Conservation (phyloP, 768 basidiomycete genomes). For the Tulasnella sp. region DNA sequence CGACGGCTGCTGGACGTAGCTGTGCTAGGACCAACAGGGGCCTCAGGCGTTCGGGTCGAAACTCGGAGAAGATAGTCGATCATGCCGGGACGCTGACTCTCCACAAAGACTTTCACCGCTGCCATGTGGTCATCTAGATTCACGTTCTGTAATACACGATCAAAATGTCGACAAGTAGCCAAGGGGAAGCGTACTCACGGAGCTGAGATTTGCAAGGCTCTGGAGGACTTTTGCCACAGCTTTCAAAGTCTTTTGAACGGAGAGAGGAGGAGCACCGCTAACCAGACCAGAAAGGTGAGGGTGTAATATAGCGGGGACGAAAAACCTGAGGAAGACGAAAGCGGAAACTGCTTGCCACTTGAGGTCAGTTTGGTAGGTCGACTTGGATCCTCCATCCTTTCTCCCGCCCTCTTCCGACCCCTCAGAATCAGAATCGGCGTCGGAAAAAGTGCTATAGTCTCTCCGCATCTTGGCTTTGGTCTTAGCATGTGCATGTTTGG, state of each 20-base stretch:
- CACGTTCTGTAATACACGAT: slow-evolving; percentile 32
- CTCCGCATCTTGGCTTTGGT: neutral
- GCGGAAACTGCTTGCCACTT: slow-evolving; percentile 79
- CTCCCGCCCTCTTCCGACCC: neutral
- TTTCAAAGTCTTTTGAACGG: slow-evolving; percentile 69
- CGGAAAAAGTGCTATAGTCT: neutral
- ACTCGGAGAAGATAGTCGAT: slow-evolving; percentile 45
- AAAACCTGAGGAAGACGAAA: slow-evolving; percentile 80
- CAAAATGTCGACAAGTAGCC: neutral
- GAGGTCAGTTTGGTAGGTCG: slow-evolving; percentile 24
- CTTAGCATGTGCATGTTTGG: slow-evolving; percentile 14
- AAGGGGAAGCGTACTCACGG: slow-evolving; percentile 33
- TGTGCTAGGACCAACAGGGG: slow-evolving; percentile 53
- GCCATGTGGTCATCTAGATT: slow-evolving; percentile 78
- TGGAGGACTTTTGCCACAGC: slow-evolving; percentile 82
- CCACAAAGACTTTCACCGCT: slow-evolving; percentile 60
- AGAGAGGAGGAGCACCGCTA: slow-evolving; percentile 45
- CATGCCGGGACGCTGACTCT: slow-evolving; percentile 53
- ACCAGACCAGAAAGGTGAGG: slow-evolving; percentile 36
- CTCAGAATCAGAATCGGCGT: neutral
- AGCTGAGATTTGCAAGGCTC: slow-evolving; percentile 74
- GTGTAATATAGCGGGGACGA: slow-evolving; percentile 81
- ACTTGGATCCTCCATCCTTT: neutral
- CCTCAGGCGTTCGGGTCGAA: slow-evolving; percentile 17
- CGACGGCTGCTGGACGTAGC: slow-evolving; percentile 2